These are phyloP conservation scores for Salvia miltiorrhiza DNA, from an alignment of 257 asterid genomes.

Conservation along the genomic window DNA sequence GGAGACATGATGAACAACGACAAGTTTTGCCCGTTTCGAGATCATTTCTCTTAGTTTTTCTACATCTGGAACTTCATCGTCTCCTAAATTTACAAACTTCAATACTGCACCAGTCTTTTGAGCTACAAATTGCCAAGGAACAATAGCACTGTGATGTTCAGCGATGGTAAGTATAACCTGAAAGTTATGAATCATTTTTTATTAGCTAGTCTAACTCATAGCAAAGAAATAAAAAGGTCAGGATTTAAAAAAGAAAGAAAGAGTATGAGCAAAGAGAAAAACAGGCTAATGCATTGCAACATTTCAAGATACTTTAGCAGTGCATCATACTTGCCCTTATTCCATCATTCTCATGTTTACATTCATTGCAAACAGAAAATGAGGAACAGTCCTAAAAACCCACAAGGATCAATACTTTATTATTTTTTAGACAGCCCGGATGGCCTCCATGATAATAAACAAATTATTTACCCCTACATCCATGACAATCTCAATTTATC, in stretches of 20 bases:
- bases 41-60: conserved; percentile 55
- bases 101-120: conserved; percentile 91
- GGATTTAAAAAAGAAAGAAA: not conserved
- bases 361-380: not conserved
- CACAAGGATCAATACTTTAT: not conserved
- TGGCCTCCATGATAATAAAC: too few relatives aligned
- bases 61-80: conserved; percentile 80
- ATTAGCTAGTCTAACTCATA: conserved; percentile 6
- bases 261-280: not conserved
- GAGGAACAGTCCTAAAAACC: not conserved
- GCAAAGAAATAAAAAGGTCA: not conserved
- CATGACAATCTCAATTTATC: too few relatives aligned
- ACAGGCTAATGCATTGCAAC: not conserved
- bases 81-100: conserved; percentile 58
- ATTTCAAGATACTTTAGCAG: not conserved
- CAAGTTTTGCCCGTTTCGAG: conserved; percentile 63
- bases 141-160: conserved; percentile 96
- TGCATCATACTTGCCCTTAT: not conserved
- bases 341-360: not conserved
- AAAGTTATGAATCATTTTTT: conserved; percentile 21
- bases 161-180: conserved; percentile 84
- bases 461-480: too few relatives aligned
- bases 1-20: conserved; percentile 83
- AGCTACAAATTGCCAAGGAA: conserved; percentile 98
- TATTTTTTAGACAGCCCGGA: not conserved